These are phyloP conservation scores for Tylopilus felleus DNA, from an alignment of 768 basidiomycete species.

Conservation along the genomic window DNA sequence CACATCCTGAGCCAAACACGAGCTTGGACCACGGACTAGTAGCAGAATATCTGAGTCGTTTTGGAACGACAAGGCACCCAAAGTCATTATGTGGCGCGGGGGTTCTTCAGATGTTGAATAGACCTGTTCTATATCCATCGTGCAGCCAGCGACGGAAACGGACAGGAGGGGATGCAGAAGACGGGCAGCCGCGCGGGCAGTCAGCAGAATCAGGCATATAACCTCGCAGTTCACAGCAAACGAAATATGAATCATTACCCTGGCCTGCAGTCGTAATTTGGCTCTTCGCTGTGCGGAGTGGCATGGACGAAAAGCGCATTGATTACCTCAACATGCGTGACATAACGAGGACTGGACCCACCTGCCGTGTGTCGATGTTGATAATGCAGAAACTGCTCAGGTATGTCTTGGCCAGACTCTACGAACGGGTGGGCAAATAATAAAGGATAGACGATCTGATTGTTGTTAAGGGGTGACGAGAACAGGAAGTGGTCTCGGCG, in stretches of 20 bases:
- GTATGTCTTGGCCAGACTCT: no score
- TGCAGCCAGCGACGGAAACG: conserved; percentile 2
- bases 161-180: background rate
- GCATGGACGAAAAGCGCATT: background rate
- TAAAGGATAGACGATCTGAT: no score
- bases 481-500: background rate
- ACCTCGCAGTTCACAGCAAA: background rate
- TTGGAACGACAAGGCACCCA: conserved; percentile 10
- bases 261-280: conserved; percentile 3
- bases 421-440: no score
- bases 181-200: conserved; percentile 1
- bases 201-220: conserved; percentile 11
- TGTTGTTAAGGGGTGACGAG: no score
- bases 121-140: conserved; percentile 18
- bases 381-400: background rate
- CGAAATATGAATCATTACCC: conserved; percentile 16
- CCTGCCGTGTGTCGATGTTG: background rate
- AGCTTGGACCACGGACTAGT: conserved; percentile 9
- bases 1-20: conserved; percentile 15
- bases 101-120: background rate
- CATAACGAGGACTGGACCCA: background rate
- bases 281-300: background rate
- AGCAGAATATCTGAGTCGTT: conserved; percentile 14
- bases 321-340: background rate
- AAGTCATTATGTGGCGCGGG: conserved; percentile 8